Evolutionary conservation across 441 rosid species (phyloP).

Genomic region (Erodium moschatum): DNA sequence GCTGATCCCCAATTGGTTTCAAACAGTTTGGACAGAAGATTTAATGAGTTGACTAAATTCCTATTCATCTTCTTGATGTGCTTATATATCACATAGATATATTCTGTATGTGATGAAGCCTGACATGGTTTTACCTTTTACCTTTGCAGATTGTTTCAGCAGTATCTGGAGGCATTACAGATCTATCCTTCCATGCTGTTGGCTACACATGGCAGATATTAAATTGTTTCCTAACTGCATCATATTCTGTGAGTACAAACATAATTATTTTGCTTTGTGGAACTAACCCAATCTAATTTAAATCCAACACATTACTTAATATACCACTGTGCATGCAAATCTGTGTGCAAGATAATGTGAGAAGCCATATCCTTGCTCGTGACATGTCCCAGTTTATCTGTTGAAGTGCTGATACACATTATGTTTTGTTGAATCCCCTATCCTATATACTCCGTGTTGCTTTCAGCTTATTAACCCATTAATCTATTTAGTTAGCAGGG

Average conservation of each 20-base stretch:
- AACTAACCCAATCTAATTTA: not conserved
- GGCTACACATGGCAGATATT: conserved; percentile 91
- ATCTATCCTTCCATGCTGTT: conserved; percentile 76
- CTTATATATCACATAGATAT: not conserved
- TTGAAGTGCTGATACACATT: not conserved
- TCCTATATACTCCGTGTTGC: not conserved
- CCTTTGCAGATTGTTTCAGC: conserved; percentile 79
- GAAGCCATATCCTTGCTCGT: not conserved
- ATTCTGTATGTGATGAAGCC: not conserved
- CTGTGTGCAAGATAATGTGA: not conserved
- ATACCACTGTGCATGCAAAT: not conserved
- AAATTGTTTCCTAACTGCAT: conserved; percentile 84
- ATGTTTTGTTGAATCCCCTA: not conserved
- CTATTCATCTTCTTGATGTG: not conserved
- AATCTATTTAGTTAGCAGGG: not conserved
- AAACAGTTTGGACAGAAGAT: not conserved
- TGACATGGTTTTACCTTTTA: conserved; percentile 16
- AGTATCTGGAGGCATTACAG: conserved; percentile 91
- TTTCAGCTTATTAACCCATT: not conserved
- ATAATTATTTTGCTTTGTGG: not conserved
- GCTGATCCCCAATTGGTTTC: not conserved
- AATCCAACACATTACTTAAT: not conserved
- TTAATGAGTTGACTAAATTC: not conserved
- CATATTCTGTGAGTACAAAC: conserved; percentile 72
- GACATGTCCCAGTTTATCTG: not conserved